Conservation (phyloP, 768 basidiomycete genomes). For the Lactifluus piperatus region DNA sequence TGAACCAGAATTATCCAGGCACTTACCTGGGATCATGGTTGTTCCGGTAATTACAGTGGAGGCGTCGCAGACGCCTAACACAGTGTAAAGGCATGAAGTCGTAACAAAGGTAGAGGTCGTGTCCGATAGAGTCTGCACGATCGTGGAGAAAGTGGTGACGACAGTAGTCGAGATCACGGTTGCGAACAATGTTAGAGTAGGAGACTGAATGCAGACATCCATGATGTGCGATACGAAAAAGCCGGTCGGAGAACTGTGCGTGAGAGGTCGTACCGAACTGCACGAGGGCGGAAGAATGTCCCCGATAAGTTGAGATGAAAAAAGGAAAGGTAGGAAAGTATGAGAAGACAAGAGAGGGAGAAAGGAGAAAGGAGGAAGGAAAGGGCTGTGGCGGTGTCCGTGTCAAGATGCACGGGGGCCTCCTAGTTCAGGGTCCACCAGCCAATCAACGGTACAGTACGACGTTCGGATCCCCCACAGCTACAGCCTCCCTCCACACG, state of each 20-base stretch:
- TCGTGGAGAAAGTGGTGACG: conserved; percentile 8
- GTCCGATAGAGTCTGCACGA: conserved; percentile 9
- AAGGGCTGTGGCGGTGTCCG: conserved; percentile 5
- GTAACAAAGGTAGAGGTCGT: background rate
- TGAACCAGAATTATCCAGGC: background rate
- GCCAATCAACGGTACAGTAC: background rate
- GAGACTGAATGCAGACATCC: conserved; percentile 6
- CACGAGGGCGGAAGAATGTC: background rate
- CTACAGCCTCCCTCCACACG: background rate
- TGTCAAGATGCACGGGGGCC: background rate
- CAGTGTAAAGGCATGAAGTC: conserved; percentile 5
- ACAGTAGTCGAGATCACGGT: conserved; percentile 13
- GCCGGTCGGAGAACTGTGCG: background rate
- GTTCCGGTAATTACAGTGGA: background rate
- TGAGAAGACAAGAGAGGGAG: background rate
- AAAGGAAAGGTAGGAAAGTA: background rate
- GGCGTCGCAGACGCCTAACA: background rate
- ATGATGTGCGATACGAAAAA: conserved; percentile 2
- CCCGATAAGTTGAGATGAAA: background rate
- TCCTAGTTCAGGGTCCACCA: background rate
- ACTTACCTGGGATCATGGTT: conserved; percentile 11
- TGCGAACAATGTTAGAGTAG: conserved; percentile 15
- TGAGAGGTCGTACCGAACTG: background rate
- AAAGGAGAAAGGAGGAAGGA: background rate
- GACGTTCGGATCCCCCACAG: background rate